A percentile compares a stretch with the other conserved stretches of the same genome.
These are phyloP conservation scores for Limonium bicolor DNA, from an alignment of 148 eudicot genomes.

Conservation along the genomic window DNA sequence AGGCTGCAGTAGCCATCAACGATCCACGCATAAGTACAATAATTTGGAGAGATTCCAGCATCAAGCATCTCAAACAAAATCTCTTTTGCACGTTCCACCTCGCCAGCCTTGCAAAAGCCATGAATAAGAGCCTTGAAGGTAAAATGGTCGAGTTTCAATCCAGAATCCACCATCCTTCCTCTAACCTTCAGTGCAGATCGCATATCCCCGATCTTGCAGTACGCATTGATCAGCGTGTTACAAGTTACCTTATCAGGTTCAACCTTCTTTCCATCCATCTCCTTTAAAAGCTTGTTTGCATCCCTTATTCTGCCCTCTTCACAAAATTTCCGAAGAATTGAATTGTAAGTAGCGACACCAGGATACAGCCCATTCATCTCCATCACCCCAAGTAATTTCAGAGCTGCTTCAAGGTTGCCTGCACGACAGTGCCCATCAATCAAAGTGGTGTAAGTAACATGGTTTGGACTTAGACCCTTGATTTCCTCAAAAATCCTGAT, in stretches of 20 bases:
- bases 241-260: conserved; percentile 80
- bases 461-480: conserved; percentile 43
- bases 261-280: conserved; percentile 67
- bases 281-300: conserved; percentile 61
- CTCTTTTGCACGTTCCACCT: conserved; percentile 53
- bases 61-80: conserved; percentile 48
- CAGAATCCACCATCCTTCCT: conserved; percentile 58
- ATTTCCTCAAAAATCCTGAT: conserved; percentile 61
- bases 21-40: conserved; percentile 61
- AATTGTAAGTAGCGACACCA: conserved; percentile 62
- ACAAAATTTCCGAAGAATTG: conserved; percentile 67
- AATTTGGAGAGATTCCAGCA: conserved; percentile 61
- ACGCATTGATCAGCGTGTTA: conserved; percentile 84
- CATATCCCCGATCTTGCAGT: conserved; percentile 82
- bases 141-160: conserved; percentile 45
- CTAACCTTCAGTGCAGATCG: conserved; percentile 50
- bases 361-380: conserved; percentile 51
- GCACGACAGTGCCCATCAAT: conserved; percentile 82
- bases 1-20: conserved; percentile 58
- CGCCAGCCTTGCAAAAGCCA: conserved; percentile 52
- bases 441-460: conserved; percentile 74
- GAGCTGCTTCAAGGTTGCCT: conserved; percentile 50
- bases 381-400: conserved; percentile 40
- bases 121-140: conserved; percentile 73
- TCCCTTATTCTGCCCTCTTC: conserved; percentile 72